Evolutionary conservation across 148 eudicot species (phyloP).

Genomic region (Silene latifolia): DNA sequence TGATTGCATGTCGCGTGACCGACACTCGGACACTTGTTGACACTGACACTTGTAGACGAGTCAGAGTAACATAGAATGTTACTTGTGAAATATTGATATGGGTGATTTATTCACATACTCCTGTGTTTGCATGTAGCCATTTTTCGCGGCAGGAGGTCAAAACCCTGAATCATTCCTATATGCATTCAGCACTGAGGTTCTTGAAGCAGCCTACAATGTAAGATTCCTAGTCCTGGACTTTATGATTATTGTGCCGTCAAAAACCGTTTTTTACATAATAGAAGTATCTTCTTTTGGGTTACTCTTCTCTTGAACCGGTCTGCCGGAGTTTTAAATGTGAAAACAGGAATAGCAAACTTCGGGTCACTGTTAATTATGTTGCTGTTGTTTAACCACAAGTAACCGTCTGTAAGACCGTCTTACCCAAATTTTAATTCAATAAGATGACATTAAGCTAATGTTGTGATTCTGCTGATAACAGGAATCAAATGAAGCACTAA

Average conservation of each 20-base stretch:
- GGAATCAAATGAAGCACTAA: constrained; percentile 39
- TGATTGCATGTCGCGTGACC: no score
- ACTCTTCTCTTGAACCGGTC: neutral
- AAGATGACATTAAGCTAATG: neutral
- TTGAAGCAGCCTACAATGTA: constrained; percentile 74
- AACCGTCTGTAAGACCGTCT: neutral
- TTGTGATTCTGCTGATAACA: constrained; percentile 4
- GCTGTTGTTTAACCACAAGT: no score
- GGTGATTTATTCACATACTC: neutral
- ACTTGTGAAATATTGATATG: neutral
- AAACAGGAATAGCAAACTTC: neutral
- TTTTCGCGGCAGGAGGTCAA: constrained; percentile 57
- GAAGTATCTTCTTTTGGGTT: neutral
- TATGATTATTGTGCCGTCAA: no score
- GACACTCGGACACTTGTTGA: no score
- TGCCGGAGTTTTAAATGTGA: neutral
- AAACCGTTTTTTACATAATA: no score
- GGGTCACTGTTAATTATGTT: no score
- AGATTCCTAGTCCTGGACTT: neutral
- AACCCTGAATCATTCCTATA: constrained; percentile 55
- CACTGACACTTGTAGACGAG: no score
- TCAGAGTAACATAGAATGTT: neutral
- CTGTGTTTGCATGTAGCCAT: constrained; percentile 32
- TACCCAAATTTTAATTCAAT: neutral
- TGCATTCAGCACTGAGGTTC: constrained; percentile 62